Base-by-base conservation (phyloP, 805 yeast species). In the Starmerella floricola region DNA sequence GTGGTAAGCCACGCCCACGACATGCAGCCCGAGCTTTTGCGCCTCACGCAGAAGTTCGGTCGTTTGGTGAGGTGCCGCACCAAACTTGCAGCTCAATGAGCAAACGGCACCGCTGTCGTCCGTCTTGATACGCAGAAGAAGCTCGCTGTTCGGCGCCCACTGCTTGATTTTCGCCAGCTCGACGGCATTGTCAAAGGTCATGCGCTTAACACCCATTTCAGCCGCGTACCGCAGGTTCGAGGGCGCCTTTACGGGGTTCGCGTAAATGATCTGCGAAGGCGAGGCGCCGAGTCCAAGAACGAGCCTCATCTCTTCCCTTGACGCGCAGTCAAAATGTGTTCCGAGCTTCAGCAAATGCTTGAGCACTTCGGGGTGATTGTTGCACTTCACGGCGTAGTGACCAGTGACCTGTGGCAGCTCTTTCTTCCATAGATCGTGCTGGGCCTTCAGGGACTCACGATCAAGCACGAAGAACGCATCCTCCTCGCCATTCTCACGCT, bases 341-440 rank as follows among this genome's bases (percentile, higher is more conserved):
- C 91, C 94, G 49, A 78, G 61, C 3, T 62, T 47, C 2, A 74
- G 76, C 51, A 88, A 68, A 23, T 70, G 60, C 37, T 63, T 57
- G 49, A 88, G 59, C 11, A 88, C 75, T 42, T 64, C 64, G 6
- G 64, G 53, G 57, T 85, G 78, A 30, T 86, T 80, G 66, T 88
- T 88, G 65, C 97, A 88, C 63, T 88, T 88, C 52, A 88, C 91
- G 16, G 98, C 98, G 62, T 87, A 88, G 57, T 72, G 79, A n/a
- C 96, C 95, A 43, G 73, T 71, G 29, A 88, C 78, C 34, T 77
- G 66, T 17, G 95, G 94, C 55, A 88, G 67, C 31, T 66, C 59
- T 18, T 51, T 38, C 23, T 59, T 56, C 96, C 97, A 88, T 31
- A 73, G 64, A n/a, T 61, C 48, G 46, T 69, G 69, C 41, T 85